Evolutionary conservation across 306 rosid species (phyloP), one percentile per base, ranked within the genome.

Genomic region (Lagenaria siceraria): DNA sequence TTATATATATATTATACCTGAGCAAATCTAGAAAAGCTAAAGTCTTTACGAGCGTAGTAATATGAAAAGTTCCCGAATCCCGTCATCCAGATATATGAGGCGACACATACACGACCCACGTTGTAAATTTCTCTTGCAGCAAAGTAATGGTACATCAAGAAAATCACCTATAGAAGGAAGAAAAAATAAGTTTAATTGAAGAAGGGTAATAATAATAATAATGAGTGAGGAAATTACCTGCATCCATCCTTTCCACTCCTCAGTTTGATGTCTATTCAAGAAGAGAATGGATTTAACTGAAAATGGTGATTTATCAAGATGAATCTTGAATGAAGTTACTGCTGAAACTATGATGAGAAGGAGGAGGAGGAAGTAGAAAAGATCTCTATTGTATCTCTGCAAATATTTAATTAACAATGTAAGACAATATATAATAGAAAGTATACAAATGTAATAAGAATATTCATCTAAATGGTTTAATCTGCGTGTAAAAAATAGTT

Each of bases 171-270:
- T 14, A 25, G 78, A 42, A 49, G 43, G 43, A 58, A 77, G 21
- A 48, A 64, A 62, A 31, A 38, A 13, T 7, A 42, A 13, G 48
- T 42, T 2, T 19, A 21, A 17, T 55, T n/a, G 22, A 55, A 19
- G 62, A 56, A 56, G 4, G 21, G 0, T n/a, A n/a, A 52, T 29
- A 42, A 43, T 46, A 46, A 5, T 73, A 60, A 81, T 66, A 78
- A 80, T 22, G 80, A 77, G 87, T 70, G 70, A 93, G 6, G 10
- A 7, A 43, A 43, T 5, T 43, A 46, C 98, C 96, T 94, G 97
- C 98, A 91, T 94, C 97, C 98, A 94, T 53, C 98, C 98, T 88
- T 84, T 91, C 98, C 98, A 94, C 81, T 94, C 98, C 85, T 91
- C 97, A 74, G 98, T 94, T 88, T 94, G 98, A 81, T 94, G 98